A percentile compares a stretch with the other conserved stretches of the same genome.
These are phyloP conservation scores for Eimeria zaria DNA, from an alignment of 169 alveolate species.

Conservation along the genomic window DNA sequence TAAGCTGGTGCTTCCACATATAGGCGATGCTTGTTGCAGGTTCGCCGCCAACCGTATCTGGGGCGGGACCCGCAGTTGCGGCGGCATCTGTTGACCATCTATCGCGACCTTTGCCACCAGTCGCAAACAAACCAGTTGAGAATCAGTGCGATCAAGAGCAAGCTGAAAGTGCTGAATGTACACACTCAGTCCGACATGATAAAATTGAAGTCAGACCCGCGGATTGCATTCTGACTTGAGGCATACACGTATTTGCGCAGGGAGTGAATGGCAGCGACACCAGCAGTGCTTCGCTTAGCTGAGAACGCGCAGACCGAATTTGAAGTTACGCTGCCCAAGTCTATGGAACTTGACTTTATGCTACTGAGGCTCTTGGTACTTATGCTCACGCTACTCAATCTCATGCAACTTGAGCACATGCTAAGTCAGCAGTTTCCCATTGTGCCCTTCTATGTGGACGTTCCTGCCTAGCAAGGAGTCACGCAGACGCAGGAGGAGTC, in stretches of 20 bases:
- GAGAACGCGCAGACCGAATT: neutral
- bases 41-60: conserved; percentile 65
- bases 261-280: neutral
- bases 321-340: too few relatives aligned
- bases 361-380: neutral
- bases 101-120: conserved; percentile 69
- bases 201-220: conserved; percentile 78
- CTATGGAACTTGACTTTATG: too few relatives aligned
- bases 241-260: neutral
- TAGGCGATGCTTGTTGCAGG: conserved; percentile 51
- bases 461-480: neutral
- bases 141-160: conserved; percentile 74
- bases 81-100: conserved; percentile 45
- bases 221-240: conserved; percentile 37
- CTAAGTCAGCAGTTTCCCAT: neutral
- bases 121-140: conserved; percentile 68
- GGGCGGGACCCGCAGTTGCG: conserved; percentile 77
- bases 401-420: neutral
- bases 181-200: conserved; percentile 80
- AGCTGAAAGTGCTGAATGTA: conserved; percentile 68
- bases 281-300: neutral
- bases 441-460: neutral
- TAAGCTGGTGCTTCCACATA: neutral
- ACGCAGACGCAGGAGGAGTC: neutral
- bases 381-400: neutral